Evolutionary conservation across 768 basidiomycete species (phyloP).

Genomic region (Tricholoma hemisulphureum): DNA sequence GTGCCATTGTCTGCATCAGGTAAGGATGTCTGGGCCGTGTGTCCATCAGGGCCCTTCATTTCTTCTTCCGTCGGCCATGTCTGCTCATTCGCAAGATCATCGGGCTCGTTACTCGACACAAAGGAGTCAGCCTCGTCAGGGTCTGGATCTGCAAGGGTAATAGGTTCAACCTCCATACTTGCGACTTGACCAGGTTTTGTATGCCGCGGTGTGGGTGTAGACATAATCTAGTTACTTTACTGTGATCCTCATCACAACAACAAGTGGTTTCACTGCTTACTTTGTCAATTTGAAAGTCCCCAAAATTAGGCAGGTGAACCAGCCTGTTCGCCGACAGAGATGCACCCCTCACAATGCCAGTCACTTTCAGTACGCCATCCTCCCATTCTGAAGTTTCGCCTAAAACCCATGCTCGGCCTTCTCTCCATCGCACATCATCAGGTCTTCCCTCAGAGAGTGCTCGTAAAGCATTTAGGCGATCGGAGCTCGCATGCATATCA

Average conservation of each 20-base stretch:
- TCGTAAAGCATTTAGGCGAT: conserved; percentile 70
- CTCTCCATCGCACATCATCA: conserved; percentile 76
- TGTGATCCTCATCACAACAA: neutral
- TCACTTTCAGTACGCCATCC: conserved; percentile 64
- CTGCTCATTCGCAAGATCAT: conserved; percentile 91
- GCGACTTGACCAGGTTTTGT: conserved; percentile 32
- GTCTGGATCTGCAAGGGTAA: conserved; percentile 62
- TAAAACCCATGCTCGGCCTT: conserved; percentile 74
- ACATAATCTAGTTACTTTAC: conserved; percentile 56
- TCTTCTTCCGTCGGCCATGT: conserved; percentile 99
- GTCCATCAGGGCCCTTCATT: conserved; percentile 49
- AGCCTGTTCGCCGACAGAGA: conserved; percentile 78
- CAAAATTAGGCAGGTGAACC: conserved; percentile 82
- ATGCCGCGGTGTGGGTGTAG: conserved; percentile 49
- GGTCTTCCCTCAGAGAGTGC: conserved; percentile 85
- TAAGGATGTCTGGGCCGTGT: conserved; percentile 34
- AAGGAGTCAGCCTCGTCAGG: conserved; percentile 76
- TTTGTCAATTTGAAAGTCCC: conserved; percentile 84
- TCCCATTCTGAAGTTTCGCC: conserved; percentile 63
- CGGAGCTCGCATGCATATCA: conserved; percentile 63
- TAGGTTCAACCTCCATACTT: conserved; percentile 69
- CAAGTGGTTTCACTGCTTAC: conserved; percentile 38
- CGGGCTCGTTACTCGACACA: conserved; percentile 82
- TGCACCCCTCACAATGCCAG: conserved; percentile 82
- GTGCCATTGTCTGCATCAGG: conserved; percentile 71